A percentile compares a stretch with the other conserved stretches of the same genome.
These are phyloP conservation scores for Arctium minus DNA, from an alignment of 129 eudicot genomes.

Conservation along the genomic window DNA sequence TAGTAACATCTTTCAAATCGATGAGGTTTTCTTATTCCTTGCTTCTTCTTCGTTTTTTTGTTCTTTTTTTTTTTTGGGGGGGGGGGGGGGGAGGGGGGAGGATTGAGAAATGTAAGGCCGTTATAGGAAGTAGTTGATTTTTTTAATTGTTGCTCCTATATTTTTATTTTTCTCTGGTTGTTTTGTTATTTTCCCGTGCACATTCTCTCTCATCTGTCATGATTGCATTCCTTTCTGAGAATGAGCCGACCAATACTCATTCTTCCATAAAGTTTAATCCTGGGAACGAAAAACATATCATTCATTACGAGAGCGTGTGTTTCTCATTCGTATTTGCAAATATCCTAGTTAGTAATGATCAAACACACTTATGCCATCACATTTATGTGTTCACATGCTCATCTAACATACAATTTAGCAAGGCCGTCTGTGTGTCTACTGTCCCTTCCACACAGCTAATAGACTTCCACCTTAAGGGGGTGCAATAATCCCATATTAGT, in stretches of 20 bases:
- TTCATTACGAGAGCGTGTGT: background rate
- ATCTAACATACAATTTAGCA: constrained; percentile 5
- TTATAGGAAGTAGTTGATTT: background rate
- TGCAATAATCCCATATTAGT: constrained; percentile 8
- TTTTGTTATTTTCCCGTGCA: background rate
- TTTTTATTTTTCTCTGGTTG: background rate
- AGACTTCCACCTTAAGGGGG: constrained; percentile 10
- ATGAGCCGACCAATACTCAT: background rate
- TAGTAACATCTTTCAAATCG: no score
- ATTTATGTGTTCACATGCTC: background rate
- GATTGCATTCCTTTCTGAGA: background rate
- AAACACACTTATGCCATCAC: background rate
- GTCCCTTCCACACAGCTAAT: background rate
- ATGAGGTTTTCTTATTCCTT: no score
- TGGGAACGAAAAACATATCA: background rate
- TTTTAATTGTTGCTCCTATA: background rate
- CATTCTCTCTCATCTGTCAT: background rate
- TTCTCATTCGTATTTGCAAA: background rate
- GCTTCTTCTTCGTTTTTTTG: no score
- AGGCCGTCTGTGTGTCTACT: constrained; percentile 6
- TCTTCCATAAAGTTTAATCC: background rate
- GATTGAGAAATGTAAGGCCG: background rate
- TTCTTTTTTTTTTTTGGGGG: no score
- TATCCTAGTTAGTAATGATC: background rate
- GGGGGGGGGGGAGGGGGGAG: no score